Base-by-base conservation (phyloP, 495 filamentous ascomycete species). In the Evernia prunastri region DNA sequence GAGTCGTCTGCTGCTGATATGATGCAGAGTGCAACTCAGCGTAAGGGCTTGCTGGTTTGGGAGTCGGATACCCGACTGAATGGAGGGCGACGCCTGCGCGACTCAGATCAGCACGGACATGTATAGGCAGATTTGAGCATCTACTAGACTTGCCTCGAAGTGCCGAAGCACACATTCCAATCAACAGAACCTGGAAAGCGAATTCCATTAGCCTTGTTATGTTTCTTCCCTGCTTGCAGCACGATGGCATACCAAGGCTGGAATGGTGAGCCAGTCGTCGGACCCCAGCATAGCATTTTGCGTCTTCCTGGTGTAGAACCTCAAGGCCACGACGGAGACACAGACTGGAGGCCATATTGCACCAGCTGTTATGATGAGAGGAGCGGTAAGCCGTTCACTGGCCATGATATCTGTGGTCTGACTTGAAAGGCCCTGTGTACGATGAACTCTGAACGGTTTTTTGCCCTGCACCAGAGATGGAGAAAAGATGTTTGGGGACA, bases 181-280 rank as follows among this genome's bases (percentile, higher is more conserved):
- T n/a, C 33, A 58, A 58, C 25, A 58, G 10, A 13, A 58, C 39
- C 33, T 58, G 36, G 10, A 35, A 35, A 15, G 4, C 27, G 56
- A 10, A 37, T 27, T 1, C 25, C 3, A 58, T 29, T n/a, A 35
- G 20, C 15, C 7, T 36, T 37, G 17, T 4, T 12, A 17, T 29
- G 11, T 18, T 13, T 37, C 7, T 58, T 36, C 31, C 6, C 12
- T n/a, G 17, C 33, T 37, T 35, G 31, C 33, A 58, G 20, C 31
- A 33, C 56, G 3, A 58, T 37, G 20, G 1, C 60, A 27, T 54
- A 57, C 61, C 29, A 63, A 53, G 57, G 61, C 61, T 18, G 61
- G 61, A 13, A 63, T 27, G 37, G 15, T 35, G 8, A 63, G 61
- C 61, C 61, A 63, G 29, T 63, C 51, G 36, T 63, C 51, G 4